Percentiles rank a stretch among this genome's conserved stretches.
These are phyloP conservation scores for Aspergillus incahuasiensis DNA, from an alignment of 495 filamentous ascomycete genomes.

Conservation along the genomic window DNA sequence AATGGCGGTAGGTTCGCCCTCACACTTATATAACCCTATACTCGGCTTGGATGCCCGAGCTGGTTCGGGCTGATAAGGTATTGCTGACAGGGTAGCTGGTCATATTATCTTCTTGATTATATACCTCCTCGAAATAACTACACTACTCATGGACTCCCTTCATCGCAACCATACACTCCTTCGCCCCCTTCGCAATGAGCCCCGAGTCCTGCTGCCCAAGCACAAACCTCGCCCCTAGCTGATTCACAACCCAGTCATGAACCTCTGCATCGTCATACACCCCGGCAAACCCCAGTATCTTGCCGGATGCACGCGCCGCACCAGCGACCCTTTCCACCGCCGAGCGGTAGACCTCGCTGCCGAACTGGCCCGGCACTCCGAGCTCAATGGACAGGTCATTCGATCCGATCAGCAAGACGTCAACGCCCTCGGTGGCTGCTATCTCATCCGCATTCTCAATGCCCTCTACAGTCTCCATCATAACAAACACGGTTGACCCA, in stretches of 20 bases:
- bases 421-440: constrained; percentile 25
- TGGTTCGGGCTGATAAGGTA: too few species aligned
- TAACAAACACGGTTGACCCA: constrained; percentile 32
- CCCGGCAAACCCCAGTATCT: constrained; percentile 28
- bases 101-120: too few species aligned
- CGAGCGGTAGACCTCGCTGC: constrained; percentile 17
- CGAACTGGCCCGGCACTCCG: constrained; percentile 29
- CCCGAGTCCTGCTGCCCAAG: too few species aligned
- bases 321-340: constrained; percentile 22
- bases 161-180: too few species aligned
- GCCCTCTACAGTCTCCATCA: constrained; percentile 30
- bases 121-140: too few species aligned
- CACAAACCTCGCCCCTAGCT: constrained; percentile 29
- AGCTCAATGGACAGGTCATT: constrained; percentile 28
- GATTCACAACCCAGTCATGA: constrained; percentile 23
- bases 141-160: too few species aligned
- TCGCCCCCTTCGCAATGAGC: too few species aligned
- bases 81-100: too few species aligned
- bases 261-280: too few species aligned
- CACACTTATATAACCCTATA: too few species aligned
- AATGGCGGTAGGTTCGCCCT: too few species aligned
- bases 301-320: constrained; percentile 22
- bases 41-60: too few species aligned
- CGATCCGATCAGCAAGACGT: constrained; percentile 28
- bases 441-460: constrained; percentile 28